Conservation (phyloP, 179 eudicot genomes). For the Patellifolia procumbens region DNA sequence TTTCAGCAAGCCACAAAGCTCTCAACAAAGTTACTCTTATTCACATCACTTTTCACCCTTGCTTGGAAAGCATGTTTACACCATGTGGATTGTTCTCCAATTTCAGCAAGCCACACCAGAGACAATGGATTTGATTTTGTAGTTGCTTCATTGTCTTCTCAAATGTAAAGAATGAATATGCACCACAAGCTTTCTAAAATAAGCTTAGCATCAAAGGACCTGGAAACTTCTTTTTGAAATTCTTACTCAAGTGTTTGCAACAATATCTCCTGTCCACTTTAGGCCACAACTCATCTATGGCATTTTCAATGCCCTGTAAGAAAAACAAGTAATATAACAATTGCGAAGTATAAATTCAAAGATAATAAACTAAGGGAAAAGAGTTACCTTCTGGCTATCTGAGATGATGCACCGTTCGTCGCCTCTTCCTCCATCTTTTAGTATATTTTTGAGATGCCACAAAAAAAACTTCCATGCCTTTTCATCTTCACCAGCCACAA, state of each 20-base stretch:
- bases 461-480: neutral
- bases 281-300: neutral
- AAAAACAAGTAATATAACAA: too few species aligned
- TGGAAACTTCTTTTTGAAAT: neutral
- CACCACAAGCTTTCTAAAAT: neutral
- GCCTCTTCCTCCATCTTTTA: neutral
- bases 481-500: neutral
- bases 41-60: too few species aligned
- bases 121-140: neutral
- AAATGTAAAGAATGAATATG: neutral
- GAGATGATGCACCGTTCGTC: neutral
- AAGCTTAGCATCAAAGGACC: neutral
- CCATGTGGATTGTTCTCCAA: neutral
- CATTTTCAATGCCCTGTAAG: neutral
- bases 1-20: neutral
- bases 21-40: too few species aligned
- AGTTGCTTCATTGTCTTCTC: neutral
- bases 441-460: neutral
- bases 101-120: neutral
- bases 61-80: too few species aligned
- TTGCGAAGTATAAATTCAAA: too few species aligned
- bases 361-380: too few species aligned
- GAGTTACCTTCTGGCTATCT: neutral
- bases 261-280: neutral
- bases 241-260: neutral